Conservation (phyloP, 1,139 yeast species). For the Suhomyces maxii region DNA sequence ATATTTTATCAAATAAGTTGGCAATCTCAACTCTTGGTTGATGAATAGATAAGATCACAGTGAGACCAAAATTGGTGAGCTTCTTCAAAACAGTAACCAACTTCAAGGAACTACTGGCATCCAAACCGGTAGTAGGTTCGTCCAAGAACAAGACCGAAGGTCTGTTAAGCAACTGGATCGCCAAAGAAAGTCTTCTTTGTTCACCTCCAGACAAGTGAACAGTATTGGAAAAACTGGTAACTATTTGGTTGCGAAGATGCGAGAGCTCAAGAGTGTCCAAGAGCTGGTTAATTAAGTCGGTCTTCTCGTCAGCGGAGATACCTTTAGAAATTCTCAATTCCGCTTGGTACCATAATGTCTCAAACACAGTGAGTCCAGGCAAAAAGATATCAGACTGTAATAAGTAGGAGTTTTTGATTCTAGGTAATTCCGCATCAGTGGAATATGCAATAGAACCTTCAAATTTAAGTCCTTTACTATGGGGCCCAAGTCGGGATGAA, state of each 20-base stretch:
- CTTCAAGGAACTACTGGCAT: slow-evolving; percentile 24
- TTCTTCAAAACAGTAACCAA: slow-evolving; percentile 20
- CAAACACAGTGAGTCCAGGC: slow-evolving; percentile 25
- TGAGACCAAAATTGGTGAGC: slow-evolving; percentile 24
- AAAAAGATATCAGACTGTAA: slow-evolving; percentile 23
- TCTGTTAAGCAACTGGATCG: slow-evolving; percentile 23
- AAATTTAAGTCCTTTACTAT: slow-evolving; percentile 19
- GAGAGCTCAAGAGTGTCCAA: slow-evolving; percentile 20
- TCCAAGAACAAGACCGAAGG: slow-evolving; percentile 26
- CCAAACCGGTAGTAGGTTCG: slow-evolving; percentile 30
- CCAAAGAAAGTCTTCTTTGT: slow-evolving; percentile 24
- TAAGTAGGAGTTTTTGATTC: slow-evolving; percentile 23
- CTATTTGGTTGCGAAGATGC: slow-evolving; percentile 17
- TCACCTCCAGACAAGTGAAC: slow-evolving; percentile 25
- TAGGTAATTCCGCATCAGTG: slow-evolving; percentile 7
- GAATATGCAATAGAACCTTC: slow-evolving; percentile 50
- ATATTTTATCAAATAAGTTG: slow-evolving; percentile 22
- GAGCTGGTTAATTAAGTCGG: slow-evolving; percentile 16
- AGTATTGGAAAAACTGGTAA: slow-evolving; percentile 18
- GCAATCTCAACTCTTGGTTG: slow-evolving; percentile 26
- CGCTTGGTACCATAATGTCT: slow-evolving; percentile 23
- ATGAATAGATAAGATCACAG: slow-evolving; percentile 25
- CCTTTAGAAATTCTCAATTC: slow-evolving; percentile 21
- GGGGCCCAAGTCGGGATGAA: slow-evolving; percentile 20
- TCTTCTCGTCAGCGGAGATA: slow-evolving; percentile 12